Percentiles rank a stretch among this genome's conserved stretches.
Evolutionary conservation across 2,329 filamentous ascomycete species (phyloP).

Genomic region (Alternaria sp.): DNA sequence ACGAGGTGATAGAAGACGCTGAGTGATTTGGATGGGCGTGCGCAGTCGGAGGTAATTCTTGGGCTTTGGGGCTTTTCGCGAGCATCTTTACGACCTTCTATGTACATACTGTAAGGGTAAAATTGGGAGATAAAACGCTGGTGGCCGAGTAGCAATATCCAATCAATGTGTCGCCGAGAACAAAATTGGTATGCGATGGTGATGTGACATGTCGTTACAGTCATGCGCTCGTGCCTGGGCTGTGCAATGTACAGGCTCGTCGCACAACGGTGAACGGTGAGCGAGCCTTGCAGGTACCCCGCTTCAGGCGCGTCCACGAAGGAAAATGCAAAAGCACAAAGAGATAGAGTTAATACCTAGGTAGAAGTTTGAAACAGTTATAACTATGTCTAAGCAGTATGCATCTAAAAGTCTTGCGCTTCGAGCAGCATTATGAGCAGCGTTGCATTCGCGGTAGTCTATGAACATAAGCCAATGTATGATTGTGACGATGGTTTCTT

Average conservation of each 20-base stretch:
- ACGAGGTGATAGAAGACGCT: not conserved
- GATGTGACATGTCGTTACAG: not conserved
- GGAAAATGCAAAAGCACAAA: not conserved
- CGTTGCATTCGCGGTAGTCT: not conserved
- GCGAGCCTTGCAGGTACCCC: not conserved
- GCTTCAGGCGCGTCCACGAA: not conserved
- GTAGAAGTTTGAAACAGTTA: not conserved
- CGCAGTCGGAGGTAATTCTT: not conserved
- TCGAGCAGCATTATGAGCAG: not conserved
- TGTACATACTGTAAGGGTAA: not conserved
- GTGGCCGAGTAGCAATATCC: not conserved
- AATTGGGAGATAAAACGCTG: not conserved
- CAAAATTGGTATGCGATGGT: not conserved
- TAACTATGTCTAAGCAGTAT: not conserved
- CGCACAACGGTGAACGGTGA: not conserved
- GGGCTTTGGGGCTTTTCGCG: not conserved
- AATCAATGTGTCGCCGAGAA: not conserved
- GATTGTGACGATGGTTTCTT: not conserved
- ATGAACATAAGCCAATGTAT: not conserved
- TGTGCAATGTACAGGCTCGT: not conserved
- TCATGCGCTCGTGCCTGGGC: not conserved
- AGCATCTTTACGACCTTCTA: not conserved
- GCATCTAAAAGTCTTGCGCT: not conserved
- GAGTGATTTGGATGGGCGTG: not conserved
- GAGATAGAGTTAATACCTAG: not conserved